Percentiles rank a stretch among this genome's conserved stretches.
Conservation (phyloP, 805 yeast species). For the Candida namnaoensis region DNA sequence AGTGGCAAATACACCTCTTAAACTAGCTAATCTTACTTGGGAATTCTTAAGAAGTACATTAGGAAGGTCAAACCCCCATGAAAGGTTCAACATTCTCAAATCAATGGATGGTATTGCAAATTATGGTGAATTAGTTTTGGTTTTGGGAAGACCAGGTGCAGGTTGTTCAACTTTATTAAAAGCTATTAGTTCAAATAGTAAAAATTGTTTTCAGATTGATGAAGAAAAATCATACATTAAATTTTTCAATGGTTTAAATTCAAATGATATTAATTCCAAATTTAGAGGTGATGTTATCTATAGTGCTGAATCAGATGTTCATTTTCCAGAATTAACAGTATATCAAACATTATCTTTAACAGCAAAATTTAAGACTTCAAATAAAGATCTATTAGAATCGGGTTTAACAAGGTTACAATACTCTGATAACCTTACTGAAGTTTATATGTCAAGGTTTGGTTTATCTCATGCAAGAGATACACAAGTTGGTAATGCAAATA, state of each 20-base stretch:
- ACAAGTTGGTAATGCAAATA: constrained; percentile 52
- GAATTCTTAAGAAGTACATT: no score
- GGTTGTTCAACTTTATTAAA: constrained; percentile 62
- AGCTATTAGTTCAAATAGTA: constrained; percentile 46
- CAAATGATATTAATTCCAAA: constrained; percentile 38
- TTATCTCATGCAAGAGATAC: constrained; percentile 46
- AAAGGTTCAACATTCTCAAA: constrained; percentile 42
- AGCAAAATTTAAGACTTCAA: constrained; percentile 53
- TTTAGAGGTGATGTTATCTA: constrained; percentile 67
- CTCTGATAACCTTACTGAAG: constrained; percentile 44
- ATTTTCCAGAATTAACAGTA: constrained; percentile 62
- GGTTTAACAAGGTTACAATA: constrained; percentile 48
- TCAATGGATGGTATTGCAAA: constrained; percentile 53
- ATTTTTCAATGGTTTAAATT: constrained; percentile 50
- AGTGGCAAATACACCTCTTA: constrained; percentile 33
- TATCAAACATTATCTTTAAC: constrained; percentile 59
- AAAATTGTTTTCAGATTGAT: constrained; percentile 49
- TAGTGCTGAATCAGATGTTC: constrained; percentile 63
- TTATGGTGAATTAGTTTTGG: constrained; percentile 59
- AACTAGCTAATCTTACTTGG: no score
- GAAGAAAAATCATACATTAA: constrained; percentile 33
- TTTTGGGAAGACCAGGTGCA: constrained; percentile 67
- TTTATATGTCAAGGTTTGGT: constrained; percentile 41
- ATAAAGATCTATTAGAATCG: constrained; percentile 52
- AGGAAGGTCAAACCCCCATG: constrained; percentile 7